Conservation (phyloP, 805 yeast genomes). For the Candida broadrunensis region DNA sequence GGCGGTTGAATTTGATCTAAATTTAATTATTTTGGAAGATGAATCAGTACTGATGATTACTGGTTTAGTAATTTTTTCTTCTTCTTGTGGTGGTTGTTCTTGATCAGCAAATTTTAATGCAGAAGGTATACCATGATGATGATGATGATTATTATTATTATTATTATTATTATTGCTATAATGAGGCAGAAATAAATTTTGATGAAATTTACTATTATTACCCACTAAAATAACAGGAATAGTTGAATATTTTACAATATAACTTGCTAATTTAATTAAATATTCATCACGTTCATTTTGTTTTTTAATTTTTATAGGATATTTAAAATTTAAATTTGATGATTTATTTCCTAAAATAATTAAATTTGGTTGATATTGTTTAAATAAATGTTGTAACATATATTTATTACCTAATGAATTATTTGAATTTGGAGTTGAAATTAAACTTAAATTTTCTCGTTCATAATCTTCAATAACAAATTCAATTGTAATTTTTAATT, state of each 20-base stretch:
- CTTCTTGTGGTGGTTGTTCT: too few relatives aligned
- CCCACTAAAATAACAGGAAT: conserved; percentile 40
- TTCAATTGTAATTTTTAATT: conserved; percentile 39
- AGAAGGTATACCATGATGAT: neutral
- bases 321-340: conserved; percentile 41
- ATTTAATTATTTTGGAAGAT: neutral
- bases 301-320: conserved; percentile 28
- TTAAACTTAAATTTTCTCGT: neutral
- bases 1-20: neutral
- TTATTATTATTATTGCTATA: too few relatives aligned
- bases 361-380: conserved; percentile 41
- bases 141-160: conserved; percentile 1
- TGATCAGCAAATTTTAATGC: neutral
- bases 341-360: conserved; percentile 35
- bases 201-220: conserved; percentile 9
- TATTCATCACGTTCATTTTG: conserved; percentile 17
- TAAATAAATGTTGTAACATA: conserved; percentile 33
- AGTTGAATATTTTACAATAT: conserved; percentile 35
- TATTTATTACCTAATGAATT: conserved; percentile 23
- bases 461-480: conserved; percentile 23
- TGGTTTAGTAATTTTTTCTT: neutral
- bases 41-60: neutral
- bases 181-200: neutral
- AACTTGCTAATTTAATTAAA: conserved; percentile 35
- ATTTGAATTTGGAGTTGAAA: neutral